Evolutionary conservation across 257 asterid species (phyloP).

Genomic region (Solanum sitiens): DNA sequence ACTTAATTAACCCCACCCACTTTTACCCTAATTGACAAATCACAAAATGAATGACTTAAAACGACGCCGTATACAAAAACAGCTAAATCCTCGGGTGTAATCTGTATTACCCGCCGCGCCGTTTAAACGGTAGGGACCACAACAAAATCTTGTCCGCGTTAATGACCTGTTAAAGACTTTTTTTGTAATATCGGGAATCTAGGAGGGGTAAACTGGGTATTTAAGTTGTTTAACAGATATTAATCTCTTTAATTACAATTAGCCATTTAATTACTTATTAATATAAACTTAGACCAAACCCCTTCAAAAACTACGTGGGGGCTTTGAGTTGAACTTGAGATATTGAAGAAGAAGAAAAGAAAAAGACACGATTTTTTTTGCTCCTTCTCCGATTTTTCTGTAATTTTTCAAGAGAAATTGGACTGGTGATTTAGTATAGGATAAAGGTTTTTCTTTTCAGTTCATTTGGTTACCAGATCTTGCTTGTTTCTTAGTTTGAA

Average conservation of each 20-base stretch:
- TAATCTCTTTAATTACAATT: background rate
- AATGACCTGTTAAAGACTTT: conserved; percentile 3
- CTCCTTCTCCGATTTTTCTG: conserved; percentile 10
- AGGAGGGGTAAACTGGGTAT: conserved; percentile 36
- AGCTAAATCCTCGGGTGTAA: background rate
- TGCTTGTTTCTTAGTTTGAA: background rate
- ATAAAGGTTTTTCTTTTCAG: background rate
- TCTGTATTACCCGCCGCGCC: conserved; percentile 5
- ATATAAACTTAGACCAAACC: conserved; percentile 43
- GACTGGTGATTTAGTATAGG: conserved; percentile 2
- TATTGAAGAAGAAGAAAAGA: background rate
- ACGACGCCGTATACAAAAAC: background rate
- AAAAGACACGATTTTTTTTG: conserved; percentile 7
- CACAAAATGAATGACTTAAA: background rate
- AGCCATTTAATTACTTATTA: background rate
- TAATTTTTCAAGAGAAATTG: conserved; percentile 14
- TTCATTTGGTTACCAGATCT: background rate
- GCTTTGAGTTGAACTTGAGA: background rate
- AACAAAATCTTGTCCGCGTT: conserved; percentile 17
- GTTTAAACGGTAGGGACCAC: conserved; percentile 19
- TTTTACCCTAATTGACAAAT: background rate
- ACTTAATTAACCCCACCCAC: background rate
- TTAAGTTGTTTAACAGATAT: conserved; percentile 9
- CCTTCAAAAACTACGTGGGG: conserved; percentile 50
- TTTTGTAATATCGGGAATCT: conserved; percentile 13